phyloP scores from a whole-genome alignment of 441 rosid species.

The Gossypium trilobum region DNA sequence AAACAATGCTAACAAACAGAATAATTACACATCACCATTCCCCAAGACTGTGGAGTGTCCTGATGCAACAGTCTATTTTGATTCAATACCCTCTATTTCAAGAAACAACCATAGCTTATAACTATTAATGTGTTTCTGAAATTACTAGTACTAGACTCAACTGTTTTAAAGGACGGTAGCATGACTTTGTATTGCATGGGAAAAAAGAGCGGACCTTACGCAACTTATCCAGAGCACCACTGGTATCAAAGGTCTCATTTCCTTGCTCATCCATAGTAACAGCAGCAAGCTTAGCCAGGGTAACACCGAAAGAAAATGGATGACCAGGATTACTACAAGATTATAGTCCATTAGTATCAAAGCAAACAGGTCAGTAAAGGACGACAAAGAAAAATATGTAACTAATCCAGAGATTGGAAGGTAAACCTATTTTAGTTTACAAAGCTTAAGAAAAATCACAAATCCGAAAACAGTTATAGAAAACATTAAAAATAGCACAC shows the following conservation, averaged over 20 bases:
- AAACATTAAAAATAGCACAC: slow-evolving; percentile 16
- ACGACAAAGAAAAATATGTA: not conserved
- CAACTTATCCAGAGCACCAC: slow-evolving; percentile 91
- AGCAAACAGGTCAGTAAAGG: slow-evolving; percentile 20
- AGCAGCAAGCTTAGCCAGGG: slow-evolving; percentile 96
- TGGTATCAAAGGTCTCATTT: slow-evolving; percentile 91
- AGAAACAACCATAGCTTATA: not conserved
- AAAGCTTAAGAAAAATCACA: slow-evolving; percentile 12
- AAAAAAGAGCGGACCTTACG: slow-evolving; percentile 61
- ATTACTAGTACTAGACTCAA: not conserved
- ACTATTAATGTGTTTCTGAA: not conserved
- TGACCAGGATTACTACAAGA: slow-evolving; percentile 61
- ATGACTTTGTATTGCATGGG: slow-evolving; percentile 12
- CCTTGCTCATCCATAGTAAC: slow-evolving; percentile 95
- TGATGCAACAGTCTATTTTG: not conserved
- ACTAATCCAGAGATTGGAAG: not conserved
- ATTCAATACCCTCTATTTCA: not conserved
- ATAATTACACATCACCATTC: not conserved
- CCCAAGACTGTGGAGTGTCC: not conserved
- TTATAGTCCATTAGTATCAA: not conserved
- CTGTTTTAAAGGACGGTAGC: not conserved
- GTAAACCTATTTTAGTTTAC: not conserved
- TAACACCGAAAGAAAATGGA: slow-evolving; percentile 85
- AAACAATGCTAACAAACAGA: not conserved
- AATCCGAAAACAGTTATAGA: not conserved